These are phyloP conservation scores for Cercospora zeina DNA, from an alignment of 2,329 filamentous ascomycete genomes.

Conservation along the genomic window DNA sequence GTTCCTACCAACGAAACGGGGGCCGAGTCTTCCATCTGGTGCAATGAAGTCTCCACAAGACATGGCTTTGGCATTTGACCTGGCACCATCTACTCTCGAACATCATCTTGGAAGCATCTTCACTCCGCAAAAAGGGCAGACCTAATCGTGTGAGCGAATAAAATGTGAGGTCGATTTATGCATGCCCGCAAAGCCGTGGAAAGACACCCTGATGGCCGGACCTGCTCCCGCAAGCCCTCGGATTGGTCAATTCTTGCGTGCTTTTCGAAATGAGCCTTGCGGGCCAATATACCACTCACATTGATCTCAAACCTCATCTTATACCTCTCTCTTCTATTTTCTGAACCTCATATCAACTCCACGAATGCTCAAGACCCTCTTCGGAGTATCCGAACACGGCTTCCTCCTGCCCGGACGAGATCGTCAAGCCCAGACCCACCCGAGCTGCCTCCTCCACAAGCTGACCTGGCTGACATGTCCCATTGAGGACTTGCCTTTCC, in stretches of 20 bases:
- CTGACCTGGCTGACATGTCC: neutral
- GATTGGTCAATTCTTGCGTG: neutral
- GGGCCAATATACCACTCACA: neutral
- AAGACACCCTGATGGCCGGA: neutral
- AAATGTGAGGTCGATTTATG: neutral
- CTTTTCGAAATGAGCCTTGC: neutral
- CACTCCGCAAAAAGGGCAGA: neutral
- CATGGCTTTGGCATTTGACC: neutral
- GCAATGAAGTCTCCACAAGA: neutral
- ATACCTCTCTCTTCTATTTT: neutral
- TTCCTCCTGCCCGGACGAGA: conserved; percentile 17
- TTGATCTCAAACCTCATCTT: neutral
- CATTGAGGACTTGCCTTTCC: conserved; percentile 2
- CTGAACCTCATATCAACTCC: neutral
- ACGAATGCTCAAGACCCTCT: neutral
- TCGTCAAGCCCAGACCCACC: conserved; percentile 9
- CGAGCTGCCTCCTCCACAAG: conserved; percentile 7
- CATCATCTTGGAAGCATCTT: neutral
- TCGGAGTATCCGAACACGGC: neutral
- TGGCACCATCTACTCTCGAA: neutral
- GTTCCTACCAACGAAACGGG: too few relatives aligned
- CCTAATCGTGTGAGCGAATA: neutral
- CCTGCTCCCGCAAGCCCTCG: neutral
- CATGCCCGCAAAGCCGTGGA: neutral
- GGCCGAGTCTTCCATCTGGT: neutral